phyloP scores from a whole-genome alignment of 129 eudicot genomes.

The Oenanthe sinensis region DNA sequence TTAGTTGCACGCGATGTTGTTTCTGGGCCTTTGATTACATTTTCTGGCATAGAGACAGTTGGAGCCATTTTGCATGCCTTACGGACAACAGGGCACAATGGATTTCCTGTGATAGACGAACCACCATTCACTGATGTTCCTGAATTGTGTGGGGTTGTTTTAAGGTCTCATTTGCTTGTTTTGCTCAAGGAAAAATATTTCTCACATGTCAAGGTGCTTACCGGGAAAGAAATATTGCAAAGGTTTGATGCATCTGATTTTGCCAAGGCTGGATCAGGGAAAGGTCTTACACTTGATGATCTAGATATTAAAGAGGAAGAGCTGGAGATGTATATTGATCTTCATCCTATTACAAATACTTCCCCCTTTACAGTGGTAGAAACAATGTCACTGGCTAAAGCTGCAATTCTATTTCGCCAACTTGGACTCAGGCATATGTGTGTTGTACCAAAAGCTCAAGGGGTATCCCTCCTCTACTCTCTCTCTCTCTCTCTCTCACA shows the following conservation, averaged over 20 bases:
- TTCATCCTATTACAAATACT: constrained; percentile 24
- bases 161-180: constrained; percentile 25
- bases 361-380: constrained; percentile 26
- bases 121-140: constrained; percentile 23
- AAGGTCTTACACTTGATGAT: constrained; percentile 21
- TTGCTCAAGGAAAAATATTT: constrained; percentile 21
- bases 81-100: constrained; percentile 22
- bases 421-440: constrained; percentile 29
- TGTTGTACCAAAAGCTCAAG: constrained; percentile 27
- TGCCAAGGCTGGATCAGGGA: constrained; percentile 32
- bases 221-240: constrained; percentile 8
- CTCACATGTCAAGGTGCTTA: constrained; percentile 11
- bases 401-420: constrained; percentile 28
- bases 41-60: constrained; percentile 22
- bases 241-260: constrained; percentile 20
- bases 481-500: neutral
- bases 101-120: constrained; percentile 24
- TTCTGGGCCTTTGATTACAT: constrained; percentile 19
- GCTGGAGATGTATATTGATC: constrained; percentile 26
- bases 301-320: constrained; percentile 17
- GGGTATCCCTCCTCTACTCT: constrained; percentile 18
- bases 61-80: constrained; percentile 22
- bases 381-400: constrained; percentile 32
- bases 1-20: constrained; percentile 24
- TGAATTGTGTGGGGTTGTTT: constrained; percentile 24